Evolutionary conservation across 257 asterid species (phyloP).

Genomic region (Petunia axillaris): DNA sequence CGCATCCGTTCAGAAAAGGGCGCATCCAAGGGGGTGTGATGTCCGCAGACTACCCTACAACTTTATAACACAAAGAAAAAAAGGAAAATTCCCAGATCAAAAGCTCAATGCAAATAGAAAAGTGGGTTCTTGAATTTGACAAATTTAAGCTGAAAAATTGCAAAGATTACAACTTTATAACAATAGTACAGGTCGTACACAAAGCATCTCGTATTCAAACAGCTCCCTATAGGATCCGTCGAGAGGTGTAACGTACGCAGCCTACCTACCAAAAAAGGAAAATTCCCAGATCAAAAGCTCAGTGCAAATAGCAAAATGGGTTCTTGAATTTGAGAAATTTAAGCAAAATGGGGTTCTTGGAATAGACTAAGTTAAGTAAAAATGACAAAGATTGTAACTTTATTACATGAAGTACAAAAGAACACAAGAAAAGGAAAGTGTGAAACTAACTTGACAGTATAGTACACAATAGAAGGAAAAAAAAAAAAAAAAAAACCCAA

Average conservation of each 20-base stretch:
- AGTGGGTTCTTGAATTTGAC: neutral
- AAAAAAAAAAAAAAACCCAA: neutral
- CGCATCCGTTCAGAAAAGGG: no score
- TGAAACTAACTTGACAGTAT: neutral
- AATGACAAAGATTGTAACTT: slow-evolving; percentile 8
- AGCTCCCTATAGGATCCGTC: no score
- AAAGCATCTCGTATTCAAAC: no score
- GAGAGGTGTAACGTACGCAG: no score
- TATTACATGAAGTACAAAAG: neutral
- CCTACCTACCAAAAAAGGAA: neutral
- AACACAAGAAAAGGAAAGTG: slow-evolving; percentile 29
- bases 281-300: neutral
- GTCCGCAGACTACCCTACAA: neutral
- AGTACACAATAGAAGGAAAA: neutral
- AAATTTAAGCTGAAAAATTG: no score
- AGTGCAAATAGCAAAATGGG: slow-evolving; percentile 11
- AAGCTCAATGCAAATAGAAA: slow-evolving; percentile 15
- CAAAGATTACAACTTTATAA: no score
- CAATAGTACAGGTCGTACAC: no score
- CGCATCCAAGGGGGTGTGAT: no score
- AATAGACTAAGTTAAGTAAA: neutral
- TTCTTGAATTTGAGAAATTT: neutral
- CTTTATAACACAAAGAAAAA: neutral
- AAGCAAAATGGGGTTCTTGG: slow-evolving; percentile 18
- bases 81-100: neutral